Evolutionary conservation across 129 eudicot species (phyloP), one percentile per base, ranked within the genome.

Genomic region (Tanacetum coccineum): DNA sequence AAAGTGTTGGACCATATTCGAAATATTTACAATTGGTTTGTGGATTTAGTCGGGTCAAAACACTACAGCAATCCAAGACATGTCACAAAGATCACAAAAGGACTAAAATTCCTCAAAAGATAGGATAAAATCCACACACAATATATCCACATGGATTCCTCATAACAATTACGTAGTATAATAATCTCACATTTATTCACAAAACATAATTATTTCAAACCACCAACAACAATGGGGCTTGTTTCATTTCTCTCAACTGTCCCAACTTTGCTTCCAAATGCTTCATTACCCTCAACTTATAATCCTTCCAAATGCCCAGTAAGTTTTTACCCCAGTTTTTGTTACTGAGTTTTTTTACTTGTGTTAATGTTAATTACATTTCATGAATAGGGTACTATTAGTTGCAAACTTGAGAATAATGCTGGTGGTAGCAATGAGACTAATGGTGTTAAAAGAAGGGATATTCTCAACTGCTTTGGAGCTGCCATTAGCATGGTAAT

Each of bases 181-280:
- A 36, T 36, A 49, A 63, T 28, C 39, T 45, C 58, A 72, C 13
- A 64, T 52, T 66, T 68, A 53, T 75, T 53, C 82, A 61, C 70
- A 71, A 62, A 21, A 52, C 50, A 20, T 14, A 14, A 13, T 13
- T 12, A 49, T 0, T 0, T 13, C n/a, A 36, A 60, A 11, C 11
- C 57, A 19, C 14, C 18, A 46, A 36, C 66, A 54, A 45, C 67
- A 75, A 83, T 84, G 97, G 91, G 74, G 72, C 21, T 79, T 52
- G 67, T 81, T 48, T 84, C 95, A 25, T 87, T 87, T 72, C 70
- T 84, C 55, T 87, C 97, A 18, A 91, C 95, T 4, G 63, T 85
- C 68, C 92, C 97, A 68, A 75, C 90, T 65, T 51, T 74, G 61
- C 79, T 79, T 70, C 74, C 91, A 60, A 18, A 78, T 20, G 51